Evolutionary conservation across 2,329 filamentous ascomycete genomes (phyloP).

Genomic region (Neonectria ditissima): DNA sequence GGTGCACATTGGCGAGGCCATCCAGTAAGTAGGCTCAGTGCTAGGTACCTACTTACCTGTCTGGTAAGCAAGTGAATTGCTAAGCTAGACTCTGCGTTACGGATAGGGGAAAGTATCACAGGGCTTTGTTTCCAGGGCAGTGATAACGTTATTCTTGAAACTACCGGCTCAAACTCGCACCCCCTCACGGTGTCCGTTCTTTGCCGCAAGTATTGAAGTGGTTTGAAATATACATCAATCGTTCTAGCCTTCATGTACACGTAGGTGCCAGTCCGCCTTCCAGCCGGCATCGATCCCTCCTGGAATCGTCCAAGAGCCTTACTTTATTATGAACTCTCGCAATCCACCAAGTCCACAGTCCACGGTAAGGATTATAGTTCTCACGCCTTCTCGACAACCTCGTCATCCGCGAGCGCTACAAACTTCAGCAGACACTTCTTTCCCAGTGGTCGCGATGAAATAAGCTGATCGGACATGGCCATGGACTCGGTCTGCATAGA

Average conservation of each 20-base stretch:
- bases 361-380: neutral
- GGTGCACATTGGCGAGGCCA: no score
- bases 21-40: no score
- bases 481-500: conserved; percentile 68
- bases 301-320: neutral
- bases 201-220: neutral
- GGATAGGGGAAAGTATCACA: no score
- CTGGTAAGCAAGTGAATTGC: no score
- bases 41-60: no score
- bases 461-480: conserved; percentile 75
- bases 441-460: conserved; percentile 71
- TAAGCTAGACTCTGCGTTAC: no score
- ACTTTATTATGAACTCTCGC: neutral
- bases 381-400: neutral
- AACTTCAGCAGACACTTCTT: conserved; percentile 70
- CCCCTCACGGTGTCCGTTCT: neutral
- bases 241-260: neutral
- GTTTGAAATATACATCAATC: neutral
- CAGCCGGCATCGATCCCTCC: neutral
- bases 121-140: no score
- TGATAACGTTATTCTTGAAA: no score
- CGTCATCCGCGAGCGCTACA: conserved; percentile 46
- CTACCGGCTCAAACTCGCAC: no score
- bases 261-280: neutral
- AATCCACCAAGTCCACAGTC: neutral